Conservation (phyloP, 176 grass and related monocot genomes). For the Tillandsia leiboldiana region DNA sequence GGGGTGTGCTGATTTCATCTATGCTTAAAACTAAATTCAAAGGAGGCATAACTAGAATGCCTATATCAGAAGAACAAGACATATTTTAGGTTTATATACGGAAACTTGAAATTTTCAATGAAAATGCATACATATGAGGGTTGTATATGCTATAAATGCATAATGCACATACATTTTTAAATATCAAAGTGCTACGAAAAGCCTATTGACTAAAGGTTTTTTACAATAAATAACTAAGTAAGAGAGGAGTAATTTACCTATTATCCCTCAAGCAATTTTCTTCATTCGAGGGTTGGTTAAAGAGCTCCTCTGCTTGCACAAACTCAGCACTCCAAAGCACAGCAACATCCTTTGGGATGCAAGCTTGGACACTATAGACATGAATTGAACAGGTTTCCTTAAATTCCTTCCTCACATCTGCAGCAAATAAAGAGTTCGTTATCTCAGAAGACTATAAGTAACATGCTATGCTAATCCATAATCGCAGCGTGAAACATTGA, state of each 20-base stretch:
- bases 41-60: too few relatives aligned
- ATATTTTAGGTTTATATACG: too few relatives aligned
- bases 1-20: too few relatives aligned
- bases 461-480: too few relatives aligned
- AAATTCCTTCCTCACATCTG: slow-evolving; percentile 59
- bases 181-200: not conserved
- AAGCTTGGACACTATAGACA: slow-evolving; percentile 83
- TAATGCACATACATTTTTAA: too few relatives aligned
- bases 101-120: too few relatives aligned
- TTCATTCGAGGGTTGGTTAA: slow-evolving; percentile 50
- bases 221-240: not conserved
- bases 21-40: too few relatives aligned
- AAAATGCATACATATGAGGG: too few relatives aligned
- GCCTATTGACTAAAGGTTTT: not conserved
- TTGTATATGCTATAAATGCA: too few relatives aligned
- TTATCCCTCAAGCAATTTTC: slow-evolving; percentile 98
- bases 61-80: too few relatives aligned
- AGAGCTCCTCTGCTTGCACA: slow-evolving; percentile 85
- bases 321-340: slow-evolving; percentile 97
- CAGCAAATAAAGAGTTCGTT: not conserved
- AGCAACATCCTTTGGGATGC: slow-evolving; percentile 76
- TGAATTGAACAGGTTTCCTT: slow-evolving; percentile 75
- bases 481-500: too few relatives aligned
- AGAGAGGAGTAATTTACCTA: slow-evolving; percentile 32
- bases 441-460: slow-evolving; percentile 2